Conservation (phyloP, 2,329 filamentous ascomycete genomes). For the Verticillium isaacii region DNA sequence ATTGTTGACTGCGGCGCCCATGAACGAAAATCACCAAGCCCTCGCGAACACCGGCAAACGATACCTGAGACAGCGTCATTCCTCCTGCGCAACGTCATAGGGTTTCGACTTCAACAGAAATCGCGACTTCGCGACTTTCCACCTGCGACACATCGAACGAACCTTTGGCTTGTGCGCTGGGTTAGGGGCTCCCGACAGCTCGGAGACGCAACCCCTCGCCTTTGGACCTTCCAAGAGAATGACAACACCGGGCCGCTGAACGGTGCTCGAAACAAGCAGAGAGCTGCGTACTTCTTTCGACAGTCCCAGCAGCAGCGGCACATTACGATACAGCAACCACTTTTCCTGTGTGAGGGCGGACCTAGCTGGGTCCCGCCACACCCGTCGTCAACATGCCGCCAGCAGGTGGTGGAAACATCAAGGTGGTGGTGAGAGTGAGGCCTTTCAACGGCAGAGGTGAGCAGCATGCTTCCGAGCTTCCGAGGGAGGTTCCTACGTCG, state of each 20-base stretch:
- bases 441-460: constrained; percentile 94
- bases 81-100: not conserved
- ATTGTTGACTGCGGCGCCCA: not conserved
- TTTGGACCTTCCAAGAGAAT: not conserved
- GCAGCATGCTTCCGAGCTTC: constrained; percentile 12
- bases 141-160: not conserved
- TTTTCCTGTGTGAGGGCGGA: not conserved
- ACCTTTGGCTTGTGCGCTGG: not conserved
- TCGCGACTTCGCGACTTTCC: not conserved
- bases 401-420: constrained; percentile 88
- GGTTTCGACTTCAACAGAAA: not conserved
- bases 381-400: constrained; percentile 49
- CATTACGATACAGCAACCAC: not conserved
- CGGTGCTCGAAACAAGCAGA: not conserved
- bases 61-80: not conserved
- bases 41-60: not conserved
- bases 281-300: not conserved
- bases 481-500: not conserved
- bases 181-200: not conserved
- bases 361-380: not conserved
- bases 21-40: not conserved
- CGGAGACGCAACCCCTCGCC: not conserved
- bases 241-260: constrained; percentile 1
- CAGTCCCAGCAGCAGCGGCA: not conserved
- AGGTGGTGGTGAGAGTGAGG: constrained; percentile 95